Evolutionary conservation across 2,329 filamentous ascomycete species (phyloP), one percentile per base, ranked within the genome.

Genomic region (Fusarium begoniae): DNA sequence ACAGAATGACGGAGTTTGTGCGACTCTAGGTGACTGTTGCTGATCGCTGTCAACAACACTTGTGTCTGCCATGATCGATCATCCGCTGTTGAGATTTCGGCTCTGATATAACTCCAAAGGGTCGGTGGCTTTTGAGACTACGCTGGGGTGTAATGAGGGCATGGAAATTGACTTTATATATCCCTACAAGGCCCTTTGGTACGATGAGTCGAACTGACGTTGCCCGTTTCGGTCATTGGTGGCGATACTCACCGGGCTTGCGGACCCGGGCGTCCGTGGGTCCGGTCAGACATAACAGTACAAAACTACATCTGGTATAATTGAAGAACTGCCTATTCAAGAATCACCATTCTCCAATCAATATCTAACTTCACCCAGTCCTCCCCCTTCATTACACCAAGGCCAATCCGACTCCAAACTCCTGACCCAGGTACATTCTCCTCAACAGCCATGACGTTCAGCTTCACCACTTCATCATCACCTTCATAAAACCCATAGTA

Each of bases 371-470:
- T 37, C 1, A 38, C 5, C 66, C 66, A 69, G 4, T 63, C 50
- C 22, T 35, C 24, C 15, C 69, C 66, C 11, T 35, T 20, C 8
- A 69, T 32, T 2, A 45, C 9, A 15, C 37, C 63, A 35, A 69
- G 17, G 1, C 66, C 66, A 41, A 57, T 26, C 8, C 66, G 50
- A 22, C 56, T 51, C 66, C 64, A 69, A 6, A 69, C n/a, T 7
- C 64, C 64, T 0, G 56, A 63, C 7, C 38, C 50, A 5, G 64
- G 37, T 2, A 50, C 17, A 1, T 28, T 26, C 15, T 53, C 48
- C 14, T 69, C 38, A 1, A 63, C 64, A 45, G 53, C 35, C 56
- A 69, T 41, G 2, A 68, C 18, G 11, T 69, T 69, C 9, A 69
- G 10, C 38, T 51, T 69, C 2, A 30, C 13, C 38, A 17, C 14